A percentile compares a stretch with the other conserved stretches of the same genome.
Conservation (phyloP, 257 asterid species). For the Misopates orontium region DNA sequence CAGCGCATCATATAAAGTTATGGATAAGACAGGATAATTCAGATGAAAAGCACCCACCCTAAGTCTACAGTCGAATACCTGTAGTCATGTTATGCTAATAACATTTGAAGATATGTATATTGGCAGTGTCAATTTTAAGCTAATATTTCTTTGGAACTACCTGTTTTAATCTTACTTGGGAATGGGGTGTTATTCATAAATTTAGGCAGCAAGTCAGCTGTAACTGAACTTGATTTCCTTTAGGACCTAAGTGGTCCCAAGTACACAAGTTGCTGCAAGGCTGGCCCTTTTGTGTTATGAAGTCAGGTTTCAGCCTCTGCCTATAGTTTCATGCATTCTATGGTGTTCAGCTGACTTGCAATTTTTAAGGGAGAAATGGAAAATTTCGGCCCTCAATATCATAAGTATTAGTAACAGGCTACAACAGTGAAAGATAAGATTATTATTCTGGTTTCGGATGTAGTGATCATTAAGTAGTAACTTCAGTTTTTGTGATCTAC, state of each 20-base stretch:
- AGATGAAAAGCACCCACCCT: background rate
- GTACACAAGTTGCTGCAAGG: slow-evolving; percentile 1
- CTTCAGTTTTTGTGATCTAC: background rate
- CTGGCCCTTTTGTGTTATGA: background rate
- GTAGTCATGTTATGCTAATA: background rate
- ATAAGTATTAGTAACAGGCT: too few relatives aligned
- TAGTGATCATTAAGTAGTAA: too few relatives aligned
- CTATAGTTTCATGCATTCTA: too few relatives aligned
- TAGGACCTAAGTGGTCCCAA: background rate
- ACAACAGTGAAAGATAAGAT: too few relatives aligned
- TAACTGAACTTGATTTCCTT: slow-evolving; percentile 2
- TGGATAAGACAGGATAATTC: slow-evolving; percentile 6
- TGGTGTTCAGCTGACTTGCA: too few relatives aligned
- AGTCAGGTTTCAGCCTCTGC: too few relatives aligned
- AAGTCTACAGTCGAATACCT: background rate
- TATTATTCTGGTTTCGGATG: too few relatives aligned
- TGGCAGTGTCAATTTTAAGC: background rate
- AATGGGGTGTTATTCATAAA: background rate
- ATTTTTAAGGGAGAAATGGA: too few relatives aligned
- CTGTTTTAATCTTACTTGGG: background rate
- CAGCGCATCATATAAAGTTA: background rate
- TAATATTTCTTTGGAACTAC: background rate
- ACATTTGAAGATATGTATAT: background rate
- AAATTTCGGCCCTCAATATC: too few relatives aligned
- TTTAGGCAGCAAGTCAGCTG: background rate